Evolutionary conservation across 2,329 filamentous ascomycete species (phyloP), one percentile per base, ranked within the genome.

Genomic region (Alternaria sp.): DNA sequence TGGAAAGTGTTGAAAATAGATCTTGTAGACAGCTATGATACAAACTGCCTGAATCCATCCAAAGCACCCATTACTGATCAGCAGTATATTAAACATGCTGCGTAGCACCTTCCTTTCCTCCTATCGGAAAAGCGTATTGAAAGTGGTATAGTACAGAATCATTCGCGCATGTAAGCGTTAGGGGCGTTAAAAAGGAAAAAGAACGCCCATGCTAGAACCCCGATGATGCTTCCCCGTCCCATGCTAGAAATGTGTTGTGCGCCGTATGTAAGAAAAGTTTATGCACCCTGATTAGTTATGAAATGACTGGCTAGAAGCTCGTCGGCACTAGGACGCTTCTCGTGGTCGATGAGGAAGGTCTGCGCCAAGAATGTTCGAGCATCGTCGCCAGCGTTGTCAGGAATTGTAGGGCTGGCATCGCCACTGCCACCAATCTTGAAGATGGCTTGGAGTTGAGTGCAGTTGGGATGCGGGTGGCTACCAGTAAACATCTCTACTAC

Each of bases 401-500:
- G 95, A 56, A 97, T 91, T 16, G 92, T 94, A 0, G 95, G 95
- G 44, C 92, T 89, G 24, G 93, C 93, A 78, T 92, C 91, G 67
- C 91, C 89, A 66, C 91, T 93, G 39, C 94, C 94, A 34, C 82
- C 82, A 76, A 99, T 98, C 82, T 97, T 97, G 85, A 99, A 99
- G 74, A 99, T 97, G 61, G 95, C 95, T 78, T 99, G 95, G 64
- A 99, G 84, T 80, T 99, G 96, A 61, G 92, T 96, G 83, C 93
- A 97, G 81, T 97, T 94, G 0, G 95, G 95, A 85, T 97, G 97
- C 1, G 95, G 95, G 77, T 98, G 95, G 44, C 89, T 91, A 57
- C 95, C 95, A 12, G 95, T 98, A 85, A 98, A 97, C 95, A 99
- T 99, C 83, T 99, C 95, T 24, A 99, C 94, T 14, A 99, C 93